Evolutionary conservation across 2,329 filamentous ascomycete species (phyloP), one percentile per base, ranked within the genome.

Genomic region (Ophiostoma sp.): DNA sequence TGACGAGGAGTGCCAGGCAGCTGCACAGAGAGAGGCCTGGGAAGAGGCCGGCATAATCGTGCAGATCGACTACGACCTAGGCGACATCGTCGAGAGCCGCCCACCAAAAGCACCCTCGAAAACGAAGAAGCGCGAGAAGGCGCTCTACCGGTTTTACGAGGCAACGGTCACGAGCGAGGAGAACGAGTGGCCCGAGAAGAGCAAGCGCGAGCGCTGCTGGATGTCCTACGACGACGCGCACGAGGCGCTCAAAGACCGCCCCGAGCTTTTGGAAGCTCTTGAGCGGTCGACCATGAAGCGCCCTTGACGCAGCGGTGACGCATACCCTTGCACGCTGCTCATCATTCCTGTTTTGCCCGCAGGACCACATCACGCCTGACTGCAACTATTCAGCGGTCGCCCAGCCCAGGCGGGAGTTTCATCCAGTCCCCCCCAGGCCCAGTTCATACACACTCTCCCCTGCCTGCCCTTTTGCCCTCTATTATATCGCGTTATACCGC

Each of bases 21-120:
- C 95, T 69, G 95, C 95, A 68, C 79, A 89, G 83, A 83, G 95
- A 73, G 95, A 99, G 79, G 95, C 95, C 70, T 98, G 95, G 95
- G 95, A 98, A 81, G 95, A 98, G 81, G 95, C 93, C 58, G 95
- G 95, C 75, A 96, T 98, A 75, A 84, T 90, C 74, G 91, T 94
- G 78, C 89, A 86, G 69, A 89, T 97, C 78, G 88, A 90, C 74
- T 90, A 89, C 77, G 92, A 97, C 78, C 85, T 99, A 66, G 93
- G 93, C 72, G 85, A 89, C 72, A 96, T 99, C 74, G 82, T 88
- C 67, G 95, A 99, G 79, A 90, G 88, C 77, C 87, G 93, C 69
- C 85, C 92, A 6, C 92, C 91, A 49, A 94, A 94, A 77, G 69
- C 71, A 7, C 71, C 72, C 4, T 71, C 73, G 36, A 72, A 88